Evolutionary conservation across 1,139 yeast species (phyloP).

Genomic region (Scheffersomyces quercinus): DNA sequence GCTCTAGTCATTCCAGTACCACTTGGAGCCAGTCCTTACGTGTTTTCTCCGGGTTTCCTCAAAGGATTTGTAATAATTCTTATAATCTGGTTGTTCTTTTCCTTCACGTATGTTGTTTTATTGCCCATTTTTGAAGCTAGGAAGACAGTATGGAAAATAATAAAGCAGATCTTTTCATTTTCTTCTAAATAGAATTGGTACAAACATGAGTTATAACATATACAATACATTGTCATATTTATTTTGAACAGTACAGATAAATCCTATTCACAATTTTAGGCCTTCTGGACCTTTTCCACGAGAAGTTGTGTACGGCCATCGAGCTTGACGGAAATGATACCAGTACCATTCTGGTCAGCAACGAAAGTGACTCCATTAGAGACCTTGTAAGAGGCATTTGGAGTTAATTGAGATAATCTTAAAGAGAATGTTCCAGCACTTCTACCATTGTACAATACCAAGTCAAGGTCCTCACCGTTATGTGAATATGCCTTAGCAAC

Average conservation of each 20-base stretch:
- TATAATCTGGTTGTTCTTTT: conserved; percentile 19
- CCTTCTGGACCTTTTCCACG: conserved; percentile 2
- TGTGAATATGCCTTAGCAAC: conserved; percentile 6
- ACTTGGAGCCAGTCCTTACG: conserved; percentile 15
- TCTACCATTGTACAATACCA: conserved; percentile 6
- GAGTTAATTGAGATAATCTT: conserved; percentile 3
- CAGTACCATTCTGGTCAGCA: conserved; percentile 2
- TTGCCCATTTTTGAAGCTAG: conserved; percentile 19
- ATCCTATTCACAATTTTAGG: background rate
- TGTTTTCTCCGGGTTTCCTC: conserved; percentile 18
- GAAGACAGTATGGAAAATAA: conserved; percentile 11
- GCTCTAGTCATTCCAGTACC: conserved; percentile 19
- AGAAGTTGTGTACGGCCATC: conserved; percentile 3
- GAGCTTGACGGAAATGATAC: conserved; percentile 3
- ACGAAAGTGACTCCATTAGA: conserved; percentile 1
- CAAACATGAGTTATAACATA: background rate
- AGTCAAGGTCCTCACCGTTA: conserved; percentile 3
- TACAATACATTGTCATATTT: too few species aligned
- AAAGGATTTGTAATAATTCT: conserved; percentile 17
- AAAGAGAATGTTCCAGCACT: conserved; percentile 3
- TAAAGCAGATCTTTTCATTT: background rate
- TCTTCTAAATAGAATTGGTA: background rate
- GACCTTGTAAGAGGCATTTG: conserved; percentile 1
- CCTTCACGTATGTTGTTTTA: conserved; percentile 17
- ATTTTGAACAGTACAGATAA: too few species aligned